Evolutionary conservation across 116 monocot genomes (phyloP).

Genomic region (Thalassia testudinum): DNA sequence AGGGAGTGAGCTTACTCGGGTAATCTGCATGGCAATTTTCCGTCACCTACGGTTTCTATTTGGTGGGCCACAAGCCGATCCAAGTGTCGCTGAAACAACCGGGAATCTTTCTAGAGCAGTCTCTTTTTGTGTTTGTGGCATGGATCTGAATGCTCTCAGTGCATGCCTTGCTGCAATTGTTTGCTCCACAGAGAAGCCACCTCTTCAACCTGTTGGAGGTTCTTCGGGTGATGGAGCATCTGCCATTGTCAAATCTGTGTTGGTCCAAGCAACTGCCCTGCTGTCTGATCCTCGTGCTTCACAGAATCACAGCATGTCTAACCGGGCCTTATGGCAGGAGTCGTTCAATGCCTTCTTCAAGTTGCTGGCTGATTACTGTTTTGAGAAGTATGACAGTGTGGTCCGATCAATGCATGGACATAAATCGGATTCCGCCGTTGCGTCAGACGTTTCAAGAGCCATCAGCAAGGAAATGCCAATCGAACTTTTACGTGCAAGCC

Average conservation of each 20-base stretch:
- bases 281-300: slow-evolving; percentile 26
- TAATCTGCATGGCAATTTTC: slow-evolving; percentile 82
- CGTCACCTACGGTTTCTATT: slow-evolving; percentile 72
- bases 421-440: slow-evolving; percentile 9
- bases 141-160: slow-evolving; percentile 60
- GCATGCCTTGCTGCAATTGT: slow-evolving; percentile 83
- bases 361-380: slow-evolving; percentile 59
- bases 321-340: slow-evolving; percentile 60
- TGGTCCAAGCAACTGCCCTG: slow-evolving; percentile 53
- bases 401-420: slow-evolving; percentile 26
- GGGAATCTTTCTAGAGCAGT: slow-evolving; percentile 36
- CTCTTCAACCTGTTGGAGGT: slow-evolving; percentile 69
- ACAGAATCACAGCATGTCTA: slow-evolving; percentile 29
- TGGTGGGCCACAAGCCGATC: slow-evolving; percentile 42
- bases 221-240: slow-evolving; percentile 80
- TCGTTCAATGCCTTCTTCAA: slow-evolving; percentile 86
- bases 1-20: slow-evolving; percentile 53
- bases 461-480: slow-evolving; percentile 79
- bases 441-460: slow-evolving; percentile 39
- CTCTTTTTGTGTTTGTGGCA: slow-evolving; percentile 24
- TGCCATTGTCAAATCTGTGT: slow-evolving; percentile 49
- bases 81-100: slow-evolving; percentile 43
- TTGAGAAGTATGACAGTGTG: slow-evolving; percentile 63
- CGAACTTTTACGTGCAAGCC: slow-evolving; percentile 60
- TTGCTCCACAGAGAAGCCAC: slow-evolving; percentile 80